Conservation (phyloP, 371 early-diverging fungal genomes). For the Mortierella sp. region DNA sequence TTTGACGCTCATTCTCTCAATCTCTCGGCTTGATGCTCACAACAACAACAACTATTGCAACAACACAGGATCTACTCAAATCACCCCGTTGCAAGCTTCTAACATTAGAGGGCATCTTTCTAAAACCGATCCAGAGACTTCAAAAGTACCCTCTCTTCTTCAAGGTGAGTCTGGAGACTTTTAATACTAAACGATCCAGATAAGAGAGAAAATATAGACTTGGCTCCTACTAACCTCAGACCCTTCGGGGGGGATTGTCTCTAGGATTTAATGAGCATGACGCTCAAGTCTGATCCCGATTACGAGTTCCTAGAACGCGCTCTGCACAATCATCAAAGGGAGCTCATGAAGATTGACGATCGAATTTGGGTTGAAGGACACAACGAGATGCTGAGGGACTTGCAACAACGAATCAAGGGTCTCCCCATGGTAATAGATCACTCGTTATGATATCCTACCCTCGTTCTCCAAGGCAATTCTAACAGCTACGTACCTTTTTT, state of each 20-base stretch:
- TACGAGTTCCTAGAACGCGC: constrained; percentile 29
- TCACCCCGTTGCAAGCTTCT: constrained; percentile 39
- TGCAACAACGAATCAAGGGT: constrained; percentile 51
- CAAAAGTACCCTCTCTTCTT: constrained; percentile 52
- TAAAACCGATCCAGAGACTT: constrained; percentile 48
- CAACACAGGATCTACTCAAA: constrained; percentile 33
- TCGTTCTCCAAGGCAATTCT: too few relatives aligned
- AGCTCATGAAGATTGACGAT: constrained; percentile 49
- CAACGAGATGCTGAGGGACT: constrained; percentile 49
- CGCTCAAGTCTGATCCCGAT: constrained; percentile 29
- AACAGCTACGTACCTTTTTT: too few relatives aligned
- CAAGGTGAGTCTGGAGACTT: constrained; percentile 22
- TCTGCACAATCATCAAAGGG: constrained; percentile 33
- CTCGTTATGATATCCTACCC: too few relatives aligned
- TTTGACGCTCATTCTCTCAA: not conserved
- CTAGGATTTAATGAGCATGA: constrained; percentile 45
- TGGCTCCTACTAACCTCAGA: not conserved
- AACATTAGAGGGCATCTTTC: constrained; percentile 45
- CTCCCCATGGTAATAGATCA: constrained; percentile 29
- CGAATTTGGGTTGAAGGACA: constrained; percentile 51
- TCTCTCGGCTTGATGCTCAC: too few relatives aligned
- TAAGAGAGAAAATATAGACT: not conserved
- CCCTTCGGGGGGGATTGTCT: not conserved
- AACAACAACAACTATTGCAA: too few relatives aligned
- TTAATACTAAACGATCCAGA: not conserved